Conservation (phyloP, 371 early-diverging fungal species). For the Saksenaea vasiformis region DNA sequence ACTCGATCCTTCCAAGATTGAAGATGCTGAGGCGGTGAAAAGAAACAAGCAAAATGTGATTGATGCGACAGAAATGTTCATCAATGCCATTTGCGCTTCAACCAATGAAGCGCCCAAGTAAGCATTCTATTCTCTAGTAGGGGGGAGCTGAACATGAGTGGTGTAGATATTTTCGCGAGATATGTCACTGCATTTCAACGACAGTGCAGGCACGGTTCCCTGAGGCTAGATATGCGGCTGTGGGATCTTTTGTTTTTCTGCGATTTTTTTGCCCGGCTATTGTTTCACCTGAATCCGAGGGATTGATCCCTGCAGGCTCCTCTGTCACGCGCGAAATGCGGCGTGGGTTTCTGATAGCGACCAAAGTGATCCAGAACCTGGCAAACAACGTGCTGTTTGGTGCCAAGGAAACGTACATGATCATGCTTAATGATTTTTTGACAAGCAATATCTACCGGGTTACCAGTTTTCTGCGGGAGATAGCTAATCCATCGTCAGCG, state of each 20-base stretch:
- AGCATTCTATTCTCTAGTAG: not conserved
- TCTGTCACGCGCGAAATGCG: conserved; percentile 55
- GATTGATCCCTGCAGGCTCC: conserved; percentile 38
- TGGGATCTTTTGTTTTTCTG: conserved; percentile 94
- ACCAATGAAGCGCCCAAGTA: conserved; percentile 67
- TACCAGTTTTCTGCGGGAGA: conserved; percentile 62
- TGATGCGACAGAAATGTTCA: conserved; percentile 72
- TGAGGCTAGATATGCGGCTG: conserved; percentile 82
- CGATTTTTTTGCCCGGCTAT: conserved; percentile 96
- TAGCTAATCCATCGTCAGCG: conserved; percentile 44
- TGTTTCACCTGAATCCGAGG: conserved; percentile 81
- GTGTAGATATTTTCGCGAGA: conserved; percentile 66
- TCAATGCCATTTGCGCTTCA: conserved; percentile 84
- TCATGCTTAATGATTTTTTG: conserved; percentile 83
- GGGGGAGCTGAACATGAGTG: not conserved
- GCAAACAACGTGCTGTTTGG: conserved; percentile 95
- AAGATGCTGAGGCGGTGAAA: conserved; percentile 59
- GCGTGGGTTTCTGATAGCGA: conserved; percentile 86
- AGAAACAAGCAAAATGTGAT: conserved; percentile 82
- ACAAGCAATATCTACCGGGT: conserved; percentile 71
- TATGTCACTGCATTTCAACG: conserved; percentile 78
- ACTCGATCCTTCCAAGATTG: conserved; percentile 80
- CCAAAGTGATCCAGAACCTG: conserved; percentile 94
- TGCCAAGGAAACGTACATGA: conserved; percentile 91
- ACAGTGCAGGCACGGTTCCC: conserved; percentile 85